Evolutionary conservation across 352 stramenopile species (phyloP).

Genomic region (Globisporangium emineosum): DNA sequence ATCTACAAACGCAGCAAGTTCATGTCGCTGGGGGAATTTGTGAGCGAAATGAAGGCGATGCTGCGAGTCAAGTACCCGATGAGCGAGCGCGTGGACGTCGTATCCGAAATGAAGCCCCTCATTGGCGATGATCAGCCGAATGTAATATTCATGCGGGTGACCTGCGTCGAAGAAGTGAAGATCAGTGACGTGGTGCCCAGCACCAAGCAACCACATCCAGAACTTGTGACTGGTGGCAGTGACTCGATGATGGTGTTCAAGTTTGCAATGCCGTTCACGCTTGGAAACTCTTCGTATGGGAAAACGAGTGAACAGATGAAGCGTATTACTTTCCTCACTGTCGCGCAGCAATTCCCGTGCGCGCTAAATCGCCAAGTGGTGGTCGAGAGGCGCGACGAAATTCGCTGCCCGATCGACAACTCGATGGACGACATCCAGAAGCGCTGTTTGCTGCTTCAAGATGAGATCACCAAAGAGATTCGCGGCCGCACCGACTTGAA

Average conservation of each 20-base stretch:
- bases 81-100: constrained; percentile 57
- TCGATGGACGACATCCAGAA: constrained; percentile 78
- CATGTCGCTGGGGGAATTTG: constrained; percentile 62
- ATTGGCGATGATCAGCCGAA: constrained; percentile 41
- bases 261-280: constrained; percentile 57
- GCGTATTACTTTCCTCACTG: constrained; percentile 49
- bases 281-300: constrained; percentile 41
- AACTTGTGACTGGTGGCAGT: background rate
- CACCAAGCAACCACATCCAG: background rate
- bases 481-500: constrained; percentile 55
- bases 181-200: background rate
- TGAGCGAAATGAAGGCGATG: constrained; percentile 56
- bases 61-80: constrained; percentile 46
- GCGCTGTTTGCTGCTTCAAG: constrained; percentile 46
- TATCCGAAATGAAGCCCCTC: constrained; percentile 50
- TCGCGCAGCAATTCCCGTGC: constrained; percentile 46
- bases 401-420: constrained; percentile 68
- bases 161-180: constrained; percentile 15
- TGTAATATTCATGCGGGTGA: constrained; percentile 60
- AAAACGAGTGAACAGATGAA: constrained; percentile 74
- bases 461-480: constrained; percentile 54
- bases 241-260: constrained; percentile 25
- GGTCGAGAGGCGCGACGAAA: constrained; percentile 29
- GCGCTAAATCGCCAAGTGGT: constrained; percentile 48
- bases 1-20: constrained; percentile 78